A percentile compares a stretch with the other conserved stretches of the same genome.
These are phyloP conservation scores for Ganoderma multipileum DNA, from an alignment of 1,284 basidiomycete species.

Conservation along the genomic window DNA sequence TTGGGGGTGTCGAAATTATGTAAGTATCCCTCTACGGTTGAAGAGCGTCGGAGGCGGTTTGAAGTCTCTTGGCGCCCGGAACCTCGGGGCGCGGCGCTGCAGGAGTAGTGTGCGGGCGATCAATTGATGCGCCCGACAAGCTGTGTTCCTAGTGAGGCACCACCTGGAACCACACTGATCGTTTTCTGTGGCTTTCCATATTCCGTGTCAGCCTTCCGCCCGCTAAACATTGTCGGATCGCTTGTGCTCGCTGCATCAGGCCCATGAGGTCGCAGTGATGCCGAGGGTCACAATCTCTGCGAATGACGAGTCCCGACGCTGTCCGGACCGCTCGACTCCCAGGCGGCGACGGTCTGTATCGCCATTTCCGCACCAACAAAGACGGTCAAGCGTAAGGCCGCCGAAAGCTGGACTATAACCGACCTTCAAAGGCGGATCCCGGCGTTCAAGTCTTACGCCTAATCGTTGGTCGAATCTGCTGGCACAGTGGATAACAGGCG, in stretches of 20 bases:
- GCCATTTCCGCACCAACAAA: not conserved
- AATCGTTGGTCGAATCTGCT: not conserved
- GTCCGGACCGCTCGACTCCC: not conserved
- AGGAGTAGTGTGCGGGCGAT: not conserved
- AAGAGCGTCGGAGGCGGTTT: no score
- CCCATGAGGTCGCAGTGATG: not conserved
- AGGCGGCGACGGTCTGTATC: not conserved
- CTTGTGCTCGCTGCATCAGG: not conserved
- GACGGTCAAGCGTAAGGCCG: not conserved
- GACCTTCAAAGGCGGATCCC: not conserved
- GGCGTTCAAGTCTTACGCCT: no score
- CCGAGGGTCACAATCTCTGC: not conserved
- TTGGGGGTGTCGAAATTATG: no score
- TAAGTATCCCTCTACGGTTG: no score
- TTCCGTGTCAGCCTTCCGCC: not conserved
- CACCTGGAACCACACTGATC: not conserved
- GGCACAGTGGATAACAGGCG: not conserved
- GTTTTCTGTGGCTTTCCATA: not conserved
- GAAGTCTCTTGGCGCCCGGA: not conserved
- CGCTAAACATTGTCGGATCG: not conserved
- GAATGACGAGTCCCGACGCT: not conserved
- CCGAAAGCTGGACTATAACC: not conserved
- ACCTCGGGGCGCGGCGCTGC: not conserved
- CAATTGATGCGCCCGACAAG: not conserved
- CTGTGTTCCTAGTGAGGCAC: not conserved